Base-by-base conservation (phyloP, 148 eudicot species). In the Vaccinium myrtillus region DNA sequence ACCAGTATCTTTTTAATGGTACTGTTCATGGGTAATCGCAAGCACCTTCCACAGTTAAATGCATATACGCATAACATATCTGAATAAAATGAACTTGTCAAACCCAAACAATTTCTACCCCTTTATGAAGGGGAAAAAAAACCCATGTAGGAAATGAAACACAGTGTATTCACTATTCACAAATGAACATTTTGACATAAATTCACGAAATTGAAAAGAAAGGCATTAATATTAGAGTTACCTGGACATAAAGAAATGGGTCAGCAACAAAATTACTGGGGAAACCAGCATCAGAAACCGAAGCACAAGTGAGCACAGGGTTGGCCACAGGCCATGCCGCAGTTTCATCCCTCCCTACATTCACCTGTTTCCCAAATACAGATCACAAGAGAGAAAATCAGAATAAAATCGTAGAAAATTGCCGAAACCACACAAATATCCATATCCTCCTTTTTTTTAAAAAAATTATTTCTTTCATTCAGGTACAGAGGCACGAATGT, bases 211-310 rank as follows among this genome's bases (percentile, higher is more conserved):
- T 16, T 4, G 27, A 43, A 82, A 49, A 59, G 6, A 39, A 81
- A 49, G 8, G 70, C 21, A 14, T 80, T 6, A 6, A 30, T 25
- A 3, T 82, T 6, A 54, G 50, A 83, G 83, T 86, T 90, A 94
- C 99, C 90, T 93, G 93, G 74, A 85, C 89, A 87, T 89, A 95
- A 59, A 96, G 96, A 86, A 96, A 96, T 70, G 99, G 99, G 82
- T 96, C 98, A 21, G 99, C 99, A 82, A 96, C 99, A 89, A 96
- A 96, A 83, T 96, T 96, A 86, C 98, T 93, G 32, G 97, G 95
- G 78, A 87, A 93, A 32, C 94, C 98, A 81, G 94, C 90, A 80
- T 88, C 89, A 63, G 99, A 92, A 77, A 88, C 91, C 32, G 98
- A 89, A 77, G 95, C 98, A 82, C 99, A 96, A 19, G 98, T 95